Conservation (phyloP, 169 alveolate species). For the Cryptosporidium sp. region DNA sequence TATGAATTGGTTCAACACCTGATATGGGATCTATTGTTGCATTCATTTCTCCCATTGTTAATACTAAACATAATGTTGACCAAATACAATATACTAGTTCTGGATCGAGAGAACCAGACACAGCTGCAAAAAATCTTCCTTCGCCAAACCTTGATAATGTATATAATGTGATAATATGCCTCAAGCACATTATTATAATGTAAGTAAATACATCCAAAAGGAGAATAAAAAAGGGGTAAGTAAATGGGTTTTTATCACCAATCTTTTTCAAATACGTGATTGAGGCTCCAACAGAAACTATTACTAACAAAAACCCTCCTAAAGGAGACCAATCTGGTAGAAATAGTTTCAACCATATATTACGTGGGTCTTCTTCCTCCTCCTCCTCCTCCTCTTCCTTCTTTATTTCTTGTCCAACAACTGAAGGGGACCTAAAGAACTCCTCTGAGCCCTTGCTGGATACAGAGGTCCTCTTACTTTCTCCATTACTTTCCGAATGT, state of each 20-base stretch:
- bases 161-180: slow-evolving; percentile 47
- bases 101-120: slow-evolving; percentile 71
- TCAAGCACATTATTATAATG: slow-evolving; percentile 52
- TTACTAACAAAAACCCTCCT: slow-evolving; percentile 35
- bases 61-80: slow-evolving; percentile 56
- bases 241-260: slow-evolving; percentile 51
- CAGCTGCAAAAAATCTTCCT: slow-evolving; percentile 74
- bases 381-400: slow-evolving; percentile 76
- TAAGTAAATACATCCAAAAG: slow-evolving; percentile 45
- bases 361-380: slow-evolving; percentile 71
- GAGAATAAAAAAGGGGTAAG: slow-evolving; percentile 35
- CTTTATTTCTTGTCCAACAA: slow-evolving; percentile 63
- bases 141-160: slow-evolving; percentile 58
- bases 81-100: slow-evolving; percentile 70
- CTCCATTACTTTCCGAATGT: slow-evolving; percentile 30
- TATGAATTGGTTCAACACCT: slow-evolving; percentile 12
- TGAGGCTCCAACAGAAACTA: slow-evolving; percentile 22
- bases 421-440: slow-evolving; percentile 68
- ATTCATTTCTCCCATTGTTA: slow-evolving; percentile 33
- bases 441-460: slow-evolving; percentile 69
- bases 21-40: not conserved
- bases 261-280: slow-evolving; percentile 49
- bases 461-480: not conserved
- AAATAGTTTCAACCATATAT: slow-evolving; percentile 50
- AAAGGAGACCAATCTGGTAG: slow-evolving; percentile 74